phyloP scores from a whole-genome alignment of 768 basidiomycete species.

The Lentinula boryana region DNA sequence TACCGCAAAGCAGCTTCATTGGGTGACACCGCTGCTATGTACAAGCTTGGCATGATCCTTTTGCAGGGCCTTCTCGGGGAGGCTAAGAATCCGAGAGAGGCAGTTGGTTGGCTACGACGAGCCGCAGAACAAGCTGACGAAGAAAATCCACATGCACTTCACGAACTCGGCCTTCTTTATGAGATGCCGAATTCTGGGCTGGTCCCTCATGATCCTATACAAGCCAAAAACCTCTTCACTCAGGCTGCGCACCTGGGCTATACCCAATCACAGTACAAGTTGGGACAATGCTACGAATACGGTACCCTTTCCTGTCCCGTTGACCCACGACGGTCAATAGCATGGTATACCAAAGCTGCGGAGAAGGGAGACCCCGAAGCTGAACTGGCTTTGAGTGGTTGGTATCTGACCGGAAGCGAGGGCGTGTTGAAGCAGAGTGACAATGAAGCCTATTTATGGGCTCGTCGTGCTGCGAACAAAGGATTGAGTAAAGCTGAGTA shows the following conservation, averaged over 20 bases:
- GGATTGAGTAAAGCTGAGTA: constrained; percentile 97
- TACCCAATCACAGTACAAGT: constrained; percentile 89
- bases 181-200: constrained; percentile 62
- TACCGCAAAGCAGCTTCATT: constrained; percentile 95
- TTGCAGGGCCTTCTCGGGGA: constrained; percentile 81
- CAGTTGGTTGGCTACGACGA: constrained; percentile 88
- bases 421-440: constrained; percentile 97
- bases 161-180: constrained; percentile 87
- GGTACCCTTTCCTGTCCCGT: constrained; percentile 84
- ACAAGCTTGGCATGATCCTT: constrained; percentile 98
- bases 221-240: constrained; percentile 82
- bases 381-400: constrained; percentile 93
- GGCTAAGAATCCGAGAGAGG: constrained; percentile 82
- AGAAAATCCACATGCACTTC: constrained; percentile 95
- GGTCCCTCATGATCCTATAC: constrained; percentile 73
- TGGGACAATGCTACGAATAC: constrained; percentile 94
- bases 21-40: constrained; percentile 98
- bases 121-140: constrained; percentile 98
- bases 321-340: constrained; percentile 90
- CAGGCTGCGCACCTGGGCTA: constrained; percentile 93
- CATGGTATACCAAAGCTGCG: constrained; percentile 98
- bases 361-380: constrained; percentile 95
- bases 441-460: constrained; percentile 98
- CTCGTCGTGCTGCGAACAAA: constrained; percentile 92
- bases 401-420: constrained; percentile 96